Conservation (phyloP, 129 eudicot species). For the Dittrichia graveolens region DNA sequence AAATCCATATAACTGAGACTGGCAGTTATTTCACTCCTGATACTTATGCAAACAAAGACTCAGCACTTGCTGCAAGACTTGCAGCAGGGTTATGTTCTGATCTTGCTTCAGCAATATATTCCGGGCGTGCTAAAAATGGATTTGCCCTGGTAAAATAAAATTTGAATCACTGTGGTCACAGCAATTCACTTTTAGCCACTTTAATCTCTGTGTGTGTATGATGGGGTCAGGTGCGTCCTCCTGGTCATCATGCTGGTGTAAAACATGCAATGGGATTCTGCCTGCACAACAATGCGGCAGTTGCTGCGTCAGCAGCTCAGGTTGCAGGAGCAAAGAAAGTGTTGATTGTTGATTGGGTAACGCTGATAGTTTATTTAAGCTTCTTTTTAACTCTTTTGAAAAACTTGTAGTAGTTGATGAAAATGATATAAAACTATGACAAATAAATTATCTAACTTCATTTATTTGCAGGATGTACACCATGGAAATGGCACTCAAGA, state of each 20-base stretch:
- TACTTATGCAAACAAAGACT: slow-evolving; percentile 92
- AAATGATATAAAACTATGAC: neutral
- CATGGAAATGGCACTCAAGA: slow-evolving; percentile 99
- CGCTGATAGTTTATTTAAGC: neutral
- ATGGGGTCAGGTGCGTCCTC: slow-evolving; percentile 86
- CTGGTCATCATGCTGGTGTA: slow-evolving; percentile 99
- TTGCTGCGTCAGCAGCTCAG: slow-evolving; percentile 92
- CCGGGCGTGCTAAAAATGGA: slow-evolving; percentile 80
- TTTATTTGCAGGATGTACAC: slow-evolving; percentile 79
- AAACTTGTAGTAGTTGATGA: slow-evolving; percentile 5
- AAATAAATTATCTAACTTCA: neutral
- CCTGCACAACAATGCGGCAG: slow-evolving; percentile 95
- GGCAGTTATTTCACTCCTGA: slow-evolving; percentile 94
- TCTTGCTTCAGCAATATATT: slow-evolving; percentile 68
- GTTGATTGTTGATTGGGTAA: slow-evolving; percentile 95
- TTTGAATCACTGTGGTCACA: neutral
- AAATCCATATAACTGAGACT: slow-evolving; percentile 19
- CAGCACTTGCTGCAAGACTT: slow-evolving; percentile 90
- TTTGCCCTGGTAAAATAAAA: slow-evolving; percentile 81
- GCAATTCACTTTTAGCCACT: neutral
- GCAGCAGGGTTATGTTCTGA: slow-evolving; percentile 98
- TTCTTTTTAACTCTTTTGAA: neutral
- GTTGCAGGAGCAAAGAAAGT: slow-evolving; percentile 92
- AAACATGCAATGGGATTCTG: slow-evolving; percentile 95
- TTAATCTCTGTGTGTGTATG: slow-evolving; percentile 5